phyloP scores from a whole-genome alignment of 75 land plant genomes.

The Chamaecyparis obtusa region DNA sequence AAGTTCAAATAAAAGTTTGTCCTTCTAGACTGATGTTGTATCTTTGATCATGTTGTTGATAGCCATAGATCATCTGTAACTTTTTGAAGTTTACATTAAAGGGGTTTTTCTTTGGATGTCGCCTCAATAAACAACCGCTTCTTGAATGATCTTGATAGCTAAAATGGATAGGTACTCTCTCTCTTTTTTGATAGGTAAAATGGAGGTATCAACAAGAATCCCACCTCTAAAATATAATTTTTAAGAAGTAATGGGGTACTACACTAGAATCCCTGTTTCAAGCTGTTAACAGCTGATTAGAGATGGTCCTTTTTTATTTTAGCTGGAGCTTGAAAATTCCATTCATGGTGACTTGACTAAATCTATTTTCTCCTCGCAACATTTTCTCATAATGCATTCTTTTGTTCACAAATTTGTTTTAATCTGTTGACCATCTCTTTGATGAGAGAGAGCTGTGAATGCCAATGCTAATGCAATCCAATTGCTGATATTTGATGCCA shows the following conservation, averaged over 20 bases:
- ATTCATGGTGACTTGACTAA: not conserved
- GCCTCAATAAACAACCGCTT: too few relatives aligned
- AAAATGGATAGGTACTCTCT: too few relatives aligned
- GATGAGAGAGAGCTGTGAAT: not conserved
- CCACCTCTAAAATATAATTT: too few relatives aligned
- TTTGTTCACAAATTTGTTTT: not conserved
- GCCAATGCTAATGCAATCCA: not conserved
- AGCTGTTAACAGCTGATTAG: not conserved
- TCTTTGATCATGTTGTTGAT: not conserved
- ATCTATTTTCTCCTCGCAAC: not conserved
- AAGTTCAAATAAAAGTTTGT: not conserved
- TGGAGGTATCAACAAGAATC: too few relatives aligned
- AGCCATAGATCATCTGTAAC: not conserved
- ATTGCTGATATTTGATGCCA: not conserved
- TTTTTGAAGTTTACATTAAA: not conserved
- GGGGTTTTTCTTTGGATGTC: not conserved
- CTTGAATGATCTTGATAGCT: too few relatives aligned
- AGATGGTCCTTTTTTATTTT: not conserved
- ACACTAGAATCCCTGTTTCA: not conserved
- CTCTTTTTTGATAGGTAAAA: too few relatives aligned
- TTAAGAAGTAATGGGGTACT: too few relatives aligned
- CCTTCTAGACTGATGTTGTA: not conserved
- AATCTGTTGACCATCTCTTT: not conserved
- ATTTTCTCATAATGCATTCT: not conserved
- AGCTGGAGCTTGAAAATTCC: not conserved